Base-by-base conservation (phyloP, 2,329 filamentous ascomycete species). In the Sporothrix curviconia region DNA sequence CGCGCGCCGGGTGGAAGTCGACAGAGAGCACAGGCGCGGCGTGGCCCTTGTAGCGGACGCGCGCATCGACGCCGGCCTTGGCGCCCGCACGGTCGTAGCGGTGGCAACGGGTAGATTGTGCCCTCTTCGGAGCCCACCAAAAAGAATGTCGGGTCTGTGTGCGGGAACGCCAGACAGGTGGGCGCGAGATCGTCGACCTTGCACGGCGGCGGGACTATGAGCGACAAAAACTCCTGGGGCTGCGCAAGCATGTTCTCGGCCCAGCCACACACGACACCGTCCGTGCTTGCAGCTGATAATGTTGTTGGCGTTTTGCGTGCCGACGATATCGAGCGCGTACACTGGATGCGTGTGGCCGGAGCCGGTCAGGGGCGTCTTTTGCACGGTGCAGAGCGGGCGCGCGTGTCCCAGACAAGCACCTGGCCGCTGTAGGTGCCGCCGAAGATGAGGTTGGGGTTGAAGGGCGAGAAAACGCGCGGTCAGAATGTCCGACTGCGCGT, bases 271-370 rank as follows among this genome's bases (percentile, higher is more conserved):
- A 97, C 90, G 9, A 95, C 90, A 56, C 94, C 94, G 68, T 99
- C 94, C 0, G 94, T 99, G 1, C 91, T n/a, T 96, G 70, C 90
- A 92, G 34, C 92, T 96, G 65, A 99, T 89, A 69, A 99, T 96
- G 71, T 97, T 99, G 76, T 96, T 96, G 59, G 94, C 94, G 70
- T 99, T 99, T 69, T 97, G 94, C 0, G 95, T 99, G 62, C 94
- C 94, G 51, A 99, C 90, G 56, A 99, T 95, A 61, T 94, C 89
- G 58, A 99, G 84, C 39, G 88, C 91, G 76, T 99, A 99, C 62
- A 99, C 89, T 0, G 94, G 94, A 68, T 99, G 94, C 7, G 94
- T 95, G 71, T 99, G 94, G 14, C 94, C 92, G 14, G 90, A 92
- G 51, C 94, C 92, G 6, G 92, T 97, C 39, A 99, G 79, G 1